Evolutionary conservation across 768 basidiomycete genomes (phyloP).

Genomic region (Boletus pseudopeckii): DNA sequence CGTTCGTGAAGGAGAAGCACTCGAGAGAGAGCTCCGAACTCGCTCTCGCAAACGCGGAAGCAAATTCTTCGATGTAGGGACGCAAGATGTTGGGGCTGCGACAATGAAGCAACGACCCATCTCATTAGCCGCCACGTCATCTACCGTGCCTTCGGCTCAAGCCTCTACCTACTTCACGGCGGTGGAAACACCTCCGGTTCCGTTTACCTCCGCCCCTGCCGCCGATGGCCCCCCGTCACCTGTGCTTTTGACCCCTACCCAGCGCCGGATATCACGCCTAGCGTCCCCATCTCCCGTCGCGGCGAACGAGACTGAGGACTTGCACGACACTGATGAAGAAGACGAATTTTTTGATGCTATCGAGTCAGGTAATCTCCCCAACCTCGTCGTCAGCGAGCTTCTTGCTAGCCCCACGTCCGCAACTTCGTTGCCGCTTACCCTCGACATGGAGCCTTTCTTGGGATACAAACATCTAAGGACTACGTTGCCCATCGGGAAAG

Average conservation of each 20-base stretch:
- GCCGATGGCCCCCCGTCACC: constrained; percentile 8
- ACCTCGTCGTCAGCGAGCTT: constrained; percentile 64
- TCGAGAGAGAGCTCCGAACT: constrained; percentile 75
- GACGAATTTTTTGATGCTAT: constrained; percentile 99
- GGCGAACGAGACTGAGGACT: constrained; percentile 34
- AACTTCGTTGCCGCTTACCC: constrained; percentile 31
- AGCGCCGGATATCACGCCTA: constrained; percentile 17
- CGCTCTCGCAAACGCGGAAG: constrained; percentile 59
- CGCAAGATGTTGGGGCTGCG: constrained; percentile 15
- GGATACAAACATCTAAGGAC: constrained; percentile 67
- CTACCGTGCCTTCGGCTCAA: constrained; percentile 16
- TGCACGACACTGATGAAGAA: constrained; percentile 67
- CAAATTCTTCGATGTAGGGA: constrained; percentile 44
- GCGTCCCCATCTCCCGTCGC: constrained; percentile 9
- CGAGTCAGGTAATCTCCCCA: constrained; percentile 75
- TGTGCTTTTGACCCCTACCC: constrained; percentile 22
- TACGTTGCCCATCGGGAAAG: constrained; percentile 57
- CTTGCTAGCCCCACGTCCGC: constrained; percentile 46
- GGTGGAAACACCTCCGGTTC: constrained; percentile 16
- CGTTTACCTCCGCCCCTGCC: constrained; percentile 1
- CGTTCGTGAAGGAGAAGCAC: constrained; percentile 77
- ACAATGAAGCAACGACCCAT: constrained; percentile 23
- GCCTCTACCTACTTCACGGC: constrained; percentile 22
- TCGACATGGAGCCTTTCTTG: constrained; percentile 49
- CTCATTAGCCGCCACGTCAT: constrained; percentile 10